A percentile compares a stretch with the other conserved stretches of the same genome.
phyloP scores from a whole-genome alignment of 371 early-diverging fungal genomes.

The Mucor saturninus region DNA sequence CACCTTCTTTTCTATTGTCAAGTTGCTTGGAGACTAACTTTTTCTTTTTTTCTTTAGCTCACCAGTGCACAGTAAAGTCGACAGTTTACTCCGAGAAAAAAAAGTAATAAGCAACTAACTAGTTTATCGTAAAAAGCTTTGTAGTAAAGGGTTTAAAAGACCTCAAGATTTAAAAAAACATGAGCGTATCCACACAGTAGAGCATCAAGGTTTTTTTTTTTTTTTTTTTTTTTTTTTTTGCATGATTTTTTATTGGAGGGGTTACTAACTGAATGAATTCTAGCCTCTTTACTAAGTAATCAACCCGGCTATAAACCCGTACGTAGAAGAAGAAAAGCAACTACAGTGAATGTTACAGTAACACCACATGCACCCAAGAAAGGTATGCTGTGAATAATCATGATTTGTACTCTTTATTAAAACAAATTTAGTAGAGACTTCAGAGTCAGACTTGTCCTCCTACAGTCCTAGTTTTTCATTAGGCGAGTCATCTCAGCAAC shows the following conservation, averaged over 20 bases:
- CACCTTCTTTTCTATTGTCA: neutral
- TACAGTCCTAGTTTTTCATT: conserved; percentile 20
- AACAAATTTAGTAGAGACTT: neutral
- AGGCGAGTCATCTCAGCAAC: conserved; percentile 9
- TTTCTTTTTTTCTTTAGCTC: conserved; percentile 17
- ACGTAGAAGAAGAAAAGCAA: conserved; percentile 34
- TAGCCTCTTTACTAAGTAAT: conserved; percentile 43
- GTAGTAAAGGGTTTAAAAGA: conserved; percentile 89
- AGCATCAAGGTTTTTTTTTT: conserved; percentile 44
- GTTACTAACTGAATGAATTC: too few species aligned
- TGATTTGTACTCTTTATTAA: neutral
- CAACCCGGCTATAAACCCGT: conserved; percentile 45
- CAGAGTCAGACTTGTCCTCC: conserved; percentile 24
- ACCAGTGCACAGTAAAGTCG: conserved; percentile 27
- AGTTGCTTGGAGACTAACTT: too few species aligned
- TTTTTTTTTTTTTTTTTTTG: conserved; percentile 4
- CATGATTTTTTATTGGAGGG: neutral
- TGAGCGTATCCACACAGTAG: conserved; percentile 80
- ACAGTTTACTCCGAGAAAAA: neutral
- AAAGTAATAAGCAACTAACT: neutral
- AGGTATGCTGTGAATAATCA: neutral
- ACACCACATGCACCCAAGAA: neutral
- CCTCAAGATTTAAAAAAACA: conserved; percentile 96
- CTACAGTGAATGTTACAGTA: neutral
- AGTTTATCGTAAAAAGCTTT: conserved; percentile 51